Base-by-base conservation (phyloP, 805 yeast genomes). In the Candida palmyrensis region DNA sequence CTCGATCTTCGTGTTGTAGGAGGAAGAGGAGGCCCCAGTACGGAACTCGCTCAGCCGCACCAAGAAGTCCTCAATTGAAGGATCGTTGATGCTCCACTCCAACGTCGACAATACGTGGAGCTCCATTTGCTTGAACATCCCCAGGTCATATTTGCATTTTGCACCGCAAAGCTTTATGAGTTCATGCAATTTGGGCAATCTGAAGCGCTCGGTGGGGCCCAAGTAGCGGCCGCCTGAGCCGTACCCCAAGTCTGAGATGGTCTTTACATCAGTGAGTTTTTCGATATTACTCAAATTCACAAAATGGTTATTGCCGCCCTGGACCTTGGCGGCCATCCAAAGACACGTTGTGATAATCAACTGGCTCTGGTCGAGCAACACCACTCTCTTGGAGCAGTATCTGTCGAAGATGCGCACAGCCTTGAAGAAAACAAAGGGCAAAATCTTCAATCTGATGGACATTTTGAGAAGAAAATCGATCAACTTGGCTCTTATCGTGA, bases 271-370 rank as follows among this genome's bases (percentile, higher is more conserved):
- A 19, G 37, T 34, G 33, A 49, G 37, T 27, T 44, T 40, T 13
- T 47, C 52, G 15, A 50, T 31, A 38, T 58, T 57, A 28, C 35
- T 43, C 32, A 57, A 62, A 50, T 75, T 75, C 34, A 75, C 71
- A 44, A 77, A 75, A 55, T 79, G 86, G 44, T 76, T 77, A 55
- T 81, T 79, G 24, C 86, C 86, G 30, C 86, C 86, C 48, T 74
- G 75, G n/a, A 79, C 70, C 55, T 90, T 90, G 17, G 96, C 80
- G 2, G 96, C 86, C 20, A 90, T 73, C 97, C 97, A 90, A 22
- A 90, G 63, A 40, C 96, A 86, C 4, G 96, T 86, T 40, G 95
- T 83, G 20, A 94, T 87, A 8, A 90, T 90, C 34, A 90, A 69
- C 57, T 89, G 96, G 40, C 86, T 79, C 59, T 89, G 97, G 37